Base-by-base conservation (phyloP, 164 flowering plant species). In the Annona squamosa region DNA sequence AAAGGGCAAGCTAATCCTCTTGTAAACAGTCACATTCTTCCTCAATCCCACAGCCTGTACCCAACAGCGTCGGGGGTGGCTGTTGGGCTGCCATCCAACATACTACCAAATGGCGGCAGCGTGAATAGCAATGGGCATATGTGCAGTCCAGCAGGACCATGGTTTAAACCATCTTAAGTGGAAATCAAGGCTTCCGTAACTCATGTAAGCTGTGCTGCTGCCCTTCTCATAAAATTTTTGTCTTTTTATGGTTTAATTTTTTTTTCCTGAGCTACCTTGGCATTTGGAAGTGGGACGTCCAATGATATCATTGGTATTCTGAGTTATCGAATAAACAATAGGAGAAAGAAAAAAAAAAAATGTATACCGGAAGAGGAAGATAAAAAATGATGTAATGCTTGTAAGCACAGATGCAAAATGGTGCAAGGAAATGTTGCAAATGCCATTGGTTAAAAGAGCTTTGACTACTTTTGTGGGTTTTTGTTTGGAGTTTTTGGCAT, bases 121-220 rank as follows among this genome's bases (percentile, higher is more conserved):
- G 78, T 87, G 75, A 97, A 88, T 70, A 71, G 87, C 84, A 95
- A 95, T 73, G 97, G 97, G 70, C 97, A 93, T 62, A 82, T 87
- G 73, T 91, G 91, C 77, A 96, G 78, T 76, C 86, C 86, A 0
- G 84, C 84, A 52, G 89, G 90, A 19, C 92, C 91, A 2, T 93
- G 99, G 99, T 95, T 89, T 86, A 93, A 85, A 75, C 88, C 89
- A 72, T 74, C 82, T 68, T 86, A 77, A 69, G 43, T 7, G 37
- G 75, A 48, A 72, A 52, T 57, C 18, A 17, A 17, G 64, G 72
- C 48, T 63, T 71, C 61, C 64, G 44, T 62, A 71, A 63, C 37
- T 75, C 69, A 76, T 72, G 75, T 73, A 75, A 77, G 78, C 42
- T 48, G 57, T 3, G 48, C 45, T 59, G 4, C 57, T 71, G 9